Base-by-base conservation (phyloP, 805 yeast genomes). In the Suhomyces sp. region DNA sequence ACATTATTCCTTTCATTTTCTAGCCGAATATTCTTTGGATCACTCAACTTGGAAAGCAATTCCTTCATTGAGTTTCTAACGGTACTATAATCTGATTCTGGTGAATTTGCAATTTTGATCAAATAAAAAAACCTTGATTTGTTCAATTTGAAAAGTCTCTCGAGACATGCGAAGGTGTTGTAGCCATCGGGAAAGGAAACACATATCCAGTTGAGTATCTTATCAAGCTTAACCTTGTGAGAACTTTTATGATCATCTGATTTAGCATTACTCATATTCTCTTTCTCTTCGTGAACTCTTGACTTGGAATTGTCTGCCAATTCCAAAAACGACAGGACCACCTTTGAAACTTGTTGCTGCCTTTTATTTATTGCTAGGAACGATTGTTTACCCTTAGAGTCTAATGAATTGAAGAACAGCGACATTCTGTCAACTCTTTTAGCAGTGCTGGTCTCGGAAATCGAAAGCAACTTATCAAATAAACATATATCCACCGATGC, bases 321-420 rank as follows among this genome's bases (percentile, higher is more conserved):
- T 13, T 75, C 75, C 10, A 86, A 52, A 49, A 79, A 76, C 52
- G 80, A 80, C 1, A 57, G 53, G 6, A 89, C 49, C 1, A 81
- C 89, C 2, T 70, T 64, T 1, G 87, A 69, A 24, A 81, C 65
- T 56, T 85, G 85, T 46, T 78, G 76, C 62, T 90, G 97, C 47
- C 96, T 76, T 59, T 77, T 80, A 47, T 81, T 78, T 35, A 89
- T 80, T 0, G 96, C 93, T 53, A 75, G 67, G 58, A 90, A 86
- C 0, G 96, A 81, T 21, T 80, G 74, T 54, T 76, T 75, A 0
- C 92, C 79, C 55, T 82, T 84, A 1, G 76, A 77, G 47, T 83
- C 80, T 22, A 91, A 72, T 33, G 65, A 68, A 0, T 69, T 58
- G 48, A 81, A 68, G 1, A 88, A 73, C 1, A 64, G 66, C 44